A percentile compares a stretch with the other conserved stretches of the same genome.
Evolutionary conservation across 495 filamentous ascomycete species (phyloP).

Genomic region (Trichoderma parareesei): DNA sequence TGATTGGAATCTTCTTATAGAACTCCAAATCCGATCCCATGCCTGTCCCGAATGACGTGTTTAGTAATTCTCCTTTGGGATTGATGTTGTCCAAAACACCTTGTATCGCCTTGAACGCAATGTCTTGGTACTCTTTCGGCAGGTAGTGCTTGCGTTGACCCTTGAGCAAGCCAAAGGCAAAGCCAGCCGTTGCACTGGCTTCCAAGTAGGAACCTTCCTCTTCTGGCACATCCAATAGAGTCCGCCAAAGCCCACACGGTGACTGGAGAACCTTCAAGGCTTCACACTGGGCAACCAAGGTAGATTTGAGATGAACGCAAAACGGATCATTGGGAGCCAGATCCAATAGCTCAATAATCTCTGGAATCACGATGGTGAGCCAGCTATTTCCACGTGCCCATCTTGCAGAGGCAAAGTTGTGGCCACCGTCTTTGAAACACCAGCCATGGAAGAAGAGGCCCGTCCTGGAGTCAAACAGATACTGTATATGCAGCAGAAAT

Average conservation of each 20-base stretch:
- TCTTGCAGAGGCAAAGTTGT: slow-evolving; percentile 61
- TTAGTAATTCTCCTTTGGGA: slow-evolving; percentile 52
- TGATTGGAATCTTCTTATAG: slow-evolving; percentile 60
- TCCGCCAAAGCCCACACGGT: slow-evolving; percentile 55
- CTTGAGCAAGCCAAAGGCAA: slow-evolving; percentile 68
- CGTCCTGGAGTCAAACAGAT: slow-evolving; percentile 57
- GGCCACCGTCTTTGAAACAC: slow-evolving; percentile 58
- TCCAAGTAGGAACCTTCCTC: slow-evolving; percentile 57
- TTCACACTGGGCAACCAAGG: slow-evolving; percentile 53
- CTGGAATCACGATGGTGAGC: slow-evolving; percentile 68
- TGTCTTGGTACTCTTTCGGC: slow-evolving; percentile 32
- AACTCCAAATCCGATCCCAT: slow-evolving; percentile 61
- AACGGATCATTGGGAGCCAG: slow-evolving; percentile 48
- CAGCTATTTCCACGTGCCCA: slow-evolving; percentile 62
- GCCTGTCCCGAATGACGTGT: slow-evolving; percentile 65
- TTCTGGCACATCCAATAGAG: slow-evolving; percentile 52
- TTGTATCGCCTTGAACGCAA: slow-evolving; percentile 50
- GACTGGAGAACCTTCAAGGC: slow-evolving; percentile 50
- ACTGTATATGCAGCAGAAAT: slow-evolving; percentile 64
- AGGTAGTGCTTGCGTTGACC: slow-evolving; percentile 60
- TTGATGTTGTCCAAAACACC: slow-evolving; percentile 54
- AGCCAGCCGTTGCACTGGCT: slow-evolving; percentile 65
- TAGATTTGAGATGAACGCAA: slow-evolving; percentile 50
- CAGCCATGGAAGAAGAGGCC: slow-evolving; percentile 71
- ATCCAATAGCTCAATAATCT: slow-evolving; percentile 60